phyloP scores from a whole-genome alignment of 805 yeast species.

The Starmerella powellii region DNA sequence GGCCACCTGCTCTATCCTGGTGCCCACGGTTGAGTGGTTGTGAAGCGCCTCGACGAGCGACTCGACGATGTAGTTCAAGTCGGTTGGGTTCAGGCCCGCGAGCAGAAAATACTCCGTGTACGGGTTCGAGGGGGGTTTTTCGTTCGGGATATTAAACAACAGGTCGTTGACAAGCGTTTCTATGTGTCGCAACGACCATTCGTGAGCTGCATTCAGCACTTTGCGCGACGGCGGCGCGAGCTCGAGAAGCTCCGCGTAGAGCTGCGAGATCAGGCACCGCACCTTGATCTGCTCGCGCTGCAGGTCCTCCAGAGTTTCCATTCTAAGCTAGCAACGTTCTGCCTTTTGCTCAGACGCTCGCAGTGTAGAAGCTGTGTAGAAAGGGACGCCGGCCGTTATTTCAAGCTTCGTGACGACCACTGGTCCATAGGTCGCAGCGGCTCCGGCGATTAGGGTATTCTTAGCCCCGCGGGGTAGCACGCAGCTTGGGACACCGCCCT shows the following conservation, averaged over 20 bases:
- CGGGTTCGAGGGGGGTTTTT: conserved; percentile 21
- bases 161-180: conserved; percentile 27
- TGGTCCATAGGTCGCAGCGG: too few relatives aligned
- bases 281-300: conserved; percentile 28
- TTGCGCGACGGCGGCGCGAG: conserved; percentile 25
- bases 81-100: conserved; percentile 22
- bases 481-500: too few relatives aligned
- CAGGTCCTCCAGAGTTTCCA: conserved; percentile 19
- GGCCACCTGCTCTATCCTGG: conserved; percentile 27
- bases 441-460: too few relatives aligned
- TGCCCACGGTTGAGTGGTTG: conserved; percentile 22
- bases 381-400: too few relatives aligned
- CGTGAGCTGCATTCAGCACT: conserved; percentile 28
- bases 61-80: conserved; percentile 20
- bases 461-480: too few relatives aligned
- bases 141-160: conserved; percentile 23
- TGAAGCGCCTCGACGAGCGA: conserved; percentile 24
- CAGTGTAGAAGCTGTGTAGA: too few relatives aligned
- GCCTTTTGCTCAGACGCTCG: background rate
- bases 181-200: conserved; percentile 28
- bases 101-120: conserved; percentile 23
- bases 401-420: too few relatives aligned
- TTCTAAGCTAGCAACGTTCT: background rate
- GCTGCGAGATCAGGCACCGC: conserved; percentile 25
- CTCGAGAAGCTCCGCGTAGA: conserved; percentile 26